phyloP scores from a whole-genome alignment of 169 alveolate genomes.

The Eimeria tenella region DNA sequence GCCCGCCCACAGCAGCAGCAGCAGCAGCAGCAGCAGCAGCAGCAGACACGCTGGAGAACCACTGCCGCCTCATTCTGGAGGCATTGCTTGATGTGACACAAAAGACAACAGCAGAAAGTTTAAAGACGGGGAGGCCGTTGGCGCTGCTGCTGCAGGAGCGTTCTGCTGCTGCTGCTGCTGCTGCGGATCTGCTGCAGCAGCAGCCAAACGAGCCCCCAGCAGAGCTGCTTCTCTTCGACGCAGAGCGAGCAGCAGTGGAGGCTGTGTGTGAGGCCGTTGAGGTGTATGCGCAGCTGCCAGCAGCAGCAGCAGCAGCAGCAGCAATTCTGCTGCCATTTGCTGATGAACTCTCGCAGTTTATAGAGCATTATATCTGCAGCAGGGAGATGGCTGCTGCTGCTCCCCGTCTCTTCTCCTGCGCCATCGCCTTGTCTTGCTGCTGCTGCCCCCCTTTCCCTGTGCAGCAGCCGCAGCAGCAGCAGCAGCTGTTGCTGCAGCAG shows the following conservation, averaged over 20 bases:
- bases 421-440: constrained; percentile 22
- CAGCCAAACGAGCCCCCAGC: not conserved
- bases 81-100: constrained; percentile 5
- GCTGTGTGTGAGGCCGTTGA: constrained; percentile 16
- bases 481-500: constrained; percentile 23
- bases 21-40: constrained; percentile 40
- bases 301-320: constrained; percentile 31
- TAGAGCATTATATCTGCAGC: constrained; percentile 10
- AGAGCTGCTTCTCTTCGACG: not conserved
- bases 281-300: constrained; percentile 40
- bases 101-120: not conserved
- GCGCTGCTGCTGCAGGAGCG: not conserved
- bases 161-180: constrained; percentile 30
- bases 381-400: constrained; percentile 35
- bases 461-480: not conserved
- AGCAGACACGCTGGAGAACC: not conserved
- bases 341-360: not conserved
- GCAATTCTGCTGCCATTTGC: not conserved
- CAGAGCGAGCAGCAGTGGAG: constrained; percentile 31
- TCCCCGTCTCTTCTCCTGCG: not conserved
- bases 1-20: constrained; percentile 20
- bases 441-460: not conserved
- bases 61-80: not conserved
- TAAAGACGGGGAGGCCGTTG: not conserved
- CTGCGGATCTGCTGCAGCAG: not conserved